Evolutionary conservation across 2,329 filamentous ascomycete species (phyloP).

Genomic region (Epichloe uncinata): DNA sequence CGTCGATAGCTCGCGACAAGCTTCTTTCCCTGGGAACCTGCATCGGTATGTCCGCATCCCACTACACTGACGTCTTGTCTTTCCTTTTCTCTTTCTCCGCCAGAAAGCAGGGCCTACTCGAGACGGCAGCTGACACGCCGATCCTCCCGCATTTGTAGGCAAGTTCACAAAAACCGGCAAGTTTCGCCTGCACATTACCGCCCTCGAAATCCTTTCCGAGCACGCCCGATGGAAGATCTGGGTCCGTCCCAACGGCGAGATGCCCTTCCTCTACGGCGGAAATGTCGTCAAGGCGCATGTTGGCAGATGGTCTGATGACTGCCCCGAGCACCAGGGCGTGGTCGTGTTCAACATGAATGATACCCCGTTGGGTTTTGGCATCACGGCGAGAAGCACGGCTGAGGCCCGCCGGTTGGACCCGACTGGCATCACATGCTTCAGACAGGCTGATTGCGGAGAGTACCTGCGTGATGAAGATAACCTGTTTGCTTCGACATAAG

Average conservation of each 20-base stretch:
- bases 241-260: constrained; percentile 91
- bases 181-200: constrained; percentile 87
- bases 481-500: constrained; percentile 28
- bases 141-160: constrained; percentile 30
- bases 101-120: constrained; percentile 6
- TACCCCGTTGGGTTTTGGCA: constrained; percentile 83
- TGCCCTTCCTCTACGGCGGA: constrained; percentile 93
- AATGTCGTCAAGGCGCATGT: constrained; percentile 64
- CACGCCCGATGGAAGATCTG: constrained; percentile 95
- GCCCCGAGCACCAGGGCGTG: constrained; percentile 83
- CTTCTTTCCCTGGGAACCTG: constrained; percentile 83
- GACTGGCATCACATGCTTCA: constrained; percentile 77
- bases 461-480: constrained; percentile 76
- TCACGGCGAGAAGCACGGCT: constrained; percentile 75
- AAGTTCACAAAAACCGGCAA: constrained; percentile 97
- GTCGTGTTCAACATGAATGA: constrained; percentile 89
- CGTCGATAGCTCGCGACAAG: constrained; percentile 66
- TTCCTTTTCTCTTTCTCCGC: too few species aligned
- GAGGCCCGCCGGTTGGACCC: constrained; percentile 78
- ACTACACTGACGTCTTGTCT: too few species aligned
- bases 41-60: constrained; percentile 35
- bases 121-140: not conserved
- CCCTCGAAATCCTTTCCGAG: constrained; percentile 71
- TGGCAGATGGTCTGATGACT: constrained; percentile 79
- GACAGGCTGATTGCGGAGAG: constrained; percentile 89